Conservation (phyloP, 2,329 filamentous ascomycete species). For the Colletotrichum tamarilloi region DNA sequence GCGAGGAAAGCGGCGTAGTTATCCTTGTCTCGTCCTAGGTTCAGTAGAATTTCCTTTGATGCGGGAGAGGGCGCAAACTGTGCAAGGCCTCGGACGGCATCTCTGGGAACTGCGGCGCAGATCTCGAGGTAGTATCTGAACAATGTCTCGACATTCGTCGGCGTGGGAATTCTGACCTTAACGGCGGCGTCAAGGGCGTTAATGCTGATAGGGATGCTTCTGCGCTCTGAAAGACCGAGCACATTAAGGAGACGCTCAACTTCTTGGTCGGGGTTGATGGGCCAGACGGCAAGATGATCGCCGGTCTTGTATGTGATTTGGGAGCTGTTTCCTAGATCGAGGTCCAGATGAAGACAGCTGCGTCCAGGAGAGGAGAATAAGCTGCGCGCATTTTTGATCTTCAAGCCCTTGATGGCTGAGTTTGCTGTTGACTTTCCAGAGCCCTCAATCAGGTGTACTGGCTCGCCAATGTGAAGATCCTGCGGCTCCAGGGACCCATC, state of each 20-base stretch:
- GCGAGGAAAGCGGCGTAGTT: conserved; percentile 36
- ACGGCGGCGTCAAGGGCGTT: conserved; percentile 37
- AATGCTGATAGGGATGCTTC: conserved; percentile 40
- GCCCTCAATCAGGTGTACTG: conserved; percentile 25
- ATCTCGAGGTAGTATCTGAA: conserved; percentile 60
- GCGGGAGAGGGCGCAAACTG: conserved; percentile 14
- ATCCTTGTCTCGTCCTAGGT: conserved; percentile 49
- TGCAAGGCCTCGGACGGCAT: conserved; percentile 11
- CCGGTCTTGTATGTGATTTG: conserved; percentile 51
- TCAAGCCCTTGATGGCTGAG: conserved; percentile 36
- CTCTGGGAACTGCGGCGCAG: conserved; percentile 45
- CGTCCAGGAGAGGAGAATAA: conserved; percentile 40
- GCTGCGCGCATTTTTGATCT: conserved; percentile 38
- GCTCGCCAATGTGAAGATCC: conserved; percentile 40
- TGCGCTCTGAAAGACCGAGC: conserved; percentile 41
- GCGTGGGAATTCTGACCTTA: conserved; percentile 47
- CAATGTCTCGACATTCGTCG: conserved; percentile 50
- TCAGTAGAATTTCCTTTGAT: neutral
- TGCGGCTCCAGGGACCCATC: conserved; percentile 36
- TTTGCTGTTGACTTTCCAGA: conserved; percentile 27
- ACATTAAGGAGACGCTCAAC: conserved; percentile 43
- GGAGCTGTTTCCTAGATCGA: conserved; percentile 48
- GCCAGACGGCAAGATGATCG: conserved; percentile 53
- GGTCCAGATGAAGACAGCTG: conserved; percentile 44
- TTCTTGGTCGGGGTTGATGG: conserved; percentile 51